Base-by-base conservation (phyloP, 495 filamentous ascomycete genomes). In the Penicillium tannophilum region DNA sequence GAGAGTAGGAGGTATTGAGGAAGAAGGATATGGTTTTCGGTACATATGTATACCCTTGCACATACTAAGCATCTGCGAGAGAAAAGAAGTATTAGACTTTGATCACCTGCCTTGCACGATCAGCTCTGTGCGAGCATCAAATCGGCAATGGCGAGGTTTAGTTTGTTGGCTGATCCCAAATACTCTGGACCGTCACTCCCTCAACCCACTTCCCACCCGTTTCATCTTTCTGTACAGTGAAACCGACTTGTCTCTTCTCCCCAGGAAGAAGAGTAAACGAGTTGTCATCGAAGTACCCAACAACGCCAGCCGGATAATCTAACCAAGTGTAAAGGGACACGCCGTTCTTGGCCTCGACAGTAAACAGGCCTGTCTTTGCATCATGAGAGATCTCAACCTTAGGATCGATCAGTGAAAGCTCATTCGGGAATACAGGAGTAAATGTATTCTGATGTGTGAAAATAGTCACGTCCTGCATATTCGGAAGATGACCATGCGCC, bases 321-420 rank as follows among this genome's bases (percentile, higher is more conserved):
- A 90, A 71, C 87, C 87, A 90, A 4, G 86, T 87, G 76, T 86
- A 89, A 11, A 86, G 76, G 1, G 87, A 85, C 0, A 86, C 76
- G 0, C 82, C 86, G 26, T 61, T 77, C 36, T 76, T 81, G 0
- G 87, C 85, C 47, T 81, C 72, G 1, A 89, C 79, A 0, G 79
- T 82, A 60, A 89, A 88, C 7, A 70, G 74, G 7, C 66, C 61
- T 0, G 65, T 67, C 0, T 43, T 17, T 0, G 55, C 59, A 52
- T 80, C 67, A 53, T 81, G 79, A 4, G 67, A 68, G 3, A 88
- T 60, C 3, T 63, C 66, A 0, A 89, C 53, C 0, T 79, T 74
- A 0, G 87, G 87, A 59, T 89, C 83, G 2, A 81, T 74, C 5
- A 89, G 65, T 4, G 72, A 60, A 0, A 85, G 76, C n/a, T 82